Evolutionary conservation across 2,329 filamentous ascomycete genomes (phyloP), one percentile per base, ranked within the genome.

Genomic region (Metarhizium brunneum): DNA sequence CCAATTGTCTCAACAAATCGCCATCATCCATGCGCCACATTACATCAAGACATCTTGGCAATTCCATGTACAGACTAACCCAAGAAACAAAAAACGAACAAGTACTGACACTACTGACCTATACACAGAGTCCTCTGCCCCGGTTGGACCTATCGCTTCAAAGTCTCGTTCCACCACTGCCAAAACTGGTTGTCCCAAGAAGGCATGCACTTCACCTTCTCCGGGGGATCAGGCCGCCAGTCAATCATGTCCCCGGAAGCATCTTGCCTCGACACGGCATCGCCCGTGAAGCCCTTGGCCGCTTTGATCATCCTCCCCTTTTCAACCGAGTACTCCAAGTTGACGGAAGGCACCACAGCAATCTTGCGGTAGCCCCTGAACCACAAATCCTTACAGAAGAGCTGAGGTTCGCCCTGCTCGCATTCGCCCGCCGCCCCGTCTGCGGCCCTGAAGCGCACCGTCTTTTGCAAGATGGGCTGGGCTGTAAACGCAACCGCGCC

Each of bases 371-470:
- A 73, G 2, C 78, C 77, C 5, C 64, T 59, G 14, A 61, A 70
- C 78, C 80, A 84, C 60, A 84, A 55, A 58, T 84, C 81, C 56
- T 83, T 83, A 59, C 77, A 79, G 47, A 84, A 77, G 11, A 83
- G 62, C 54, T 75, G 73, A 2, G 81, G 78, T 63, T 84, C 81
- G 2, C 80, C 80, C 58, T 78, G 74, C 11, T 64, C 69, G 56
- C 81, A 84, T 62, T 84, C 81, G 4, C 64, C 69, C 8, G 56
- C 50, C 2, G 58, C 49, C 10, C 56, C 49, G 10, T 56, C 55
- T 1, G 58, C 60, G 16, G 66, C 61, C 1, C 81, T 71, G 61
- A 84, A 84, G 6, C 63, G 69, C 65, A 47, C 63, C 10, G 67
- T 68, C 0, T 68, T 66, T 0, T 68, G 66, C 4, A 81, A 56